These are phyloP conservation scores for Apiospora aurea DNA, from an alignment of 2,329 filamentous ascomycete genomes.

Conservation along the genomic window DNA sequence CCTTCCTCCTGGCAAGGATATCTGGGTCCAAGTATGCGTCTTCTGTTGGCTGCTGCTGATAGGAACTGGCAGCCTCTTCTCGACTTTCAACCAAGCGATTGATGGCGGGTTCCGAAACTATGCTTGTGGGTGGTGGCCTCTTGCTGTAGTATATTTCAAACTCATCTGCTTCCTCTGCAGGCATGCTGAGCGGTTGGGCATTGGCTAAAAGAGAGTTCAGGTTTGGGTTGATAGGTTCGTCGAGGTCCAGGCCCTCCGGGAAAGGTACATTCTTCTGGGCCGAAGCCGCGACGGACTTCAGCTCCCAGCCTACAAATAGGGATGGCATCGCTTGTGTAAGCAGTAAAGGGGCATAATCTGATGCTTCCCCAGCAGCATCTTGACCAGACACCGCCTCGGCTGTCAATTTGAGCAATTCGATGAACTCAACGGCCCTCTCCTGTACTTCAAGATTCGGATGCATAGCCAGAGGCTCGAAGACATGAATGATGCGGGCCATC, in stretches of 20 bases:
- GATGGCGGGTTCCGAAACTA: conserved; percentile 65
- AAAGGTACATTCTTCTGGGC: conserved; percentile 88
- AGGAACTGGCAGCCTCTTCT: conserved; percentile 59
- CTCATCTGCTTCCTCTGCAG: conserved; percentile 65
- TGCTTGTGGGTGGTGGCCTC: conserved; percentile 56
- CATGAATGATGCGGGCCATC: conserved; percentile 81
- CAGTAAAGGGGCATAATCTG: conserved; percentile 80
- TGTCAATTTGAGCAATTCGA: conserved; percentile 86
- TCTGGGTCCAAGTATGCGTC: conserved; percentile 76
- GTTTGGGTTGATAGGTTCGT: conserved; percentile 81
- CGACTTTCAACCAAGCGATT: conserved; percentile 55
- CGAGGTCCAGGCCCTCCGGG: conserved; percentile 78
- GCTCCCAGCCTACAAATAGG: conserved; percentile 83
- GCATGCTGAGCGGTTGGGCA: conserved; percentile 57
- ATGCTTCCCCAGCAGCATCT: conserved; percentile 66
- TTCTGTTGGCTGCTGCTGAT: conserved; percentile 64
- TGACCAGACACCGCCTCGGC: conserved; percentile 80
- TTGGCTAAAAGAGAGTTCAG: conserved; percentile 71
- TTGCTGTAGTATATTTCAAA: conserved; percentile 74
- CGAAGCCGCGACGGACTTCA: conserved; percentile 86
- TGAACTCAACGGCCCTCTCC: conserved; percentile 90
- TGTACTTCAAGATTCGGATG: conserved; percentile 94
- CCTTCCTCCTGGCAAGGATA: conserved; percentile 75
- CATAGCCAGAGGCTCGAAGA: conserved; percentile 77
- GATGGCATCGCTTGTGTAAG: conserved; percentile 90